A percentile compares a stretch with the other conserved stretches of the same genome.
These are phyloP conservation scores for Corchorus capsularis DNA, from an alignment of 345 rosid genomes.

Conservation along the genomic window DNA sequence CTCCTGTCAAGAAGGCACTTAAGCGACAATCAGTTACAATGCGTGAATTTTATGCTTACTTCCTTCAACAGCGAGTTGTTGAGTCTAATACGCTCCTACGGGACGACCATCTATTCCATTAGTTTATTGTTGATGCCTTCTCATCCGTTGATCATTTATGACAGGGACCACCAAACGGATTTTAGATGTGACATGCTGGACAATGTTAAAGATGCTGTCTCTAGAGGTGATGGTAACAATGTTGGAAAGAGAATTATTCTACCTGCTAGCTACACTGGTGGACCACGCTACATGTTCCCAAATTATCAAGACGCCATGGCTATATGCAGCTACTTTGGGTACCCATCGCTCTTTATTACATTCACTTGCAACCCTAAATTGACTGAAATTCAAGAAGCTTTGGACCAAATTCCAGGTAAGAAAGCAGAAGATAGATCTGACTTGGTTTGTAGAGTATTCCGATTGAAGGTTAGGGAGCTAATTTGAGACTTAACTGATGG, in stretches of 20 bases:
- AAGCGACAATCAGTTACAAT: neutral
- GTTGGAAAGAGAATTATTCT: neutral
- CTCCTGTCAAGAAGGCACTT: neutral
- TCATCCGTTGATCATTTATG: no score
- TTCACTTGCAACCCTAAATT: neutral
- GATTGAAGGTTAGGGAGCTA: neutral
- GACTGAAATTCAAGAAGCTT: neutral
- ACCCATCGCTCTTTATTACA: neutral
- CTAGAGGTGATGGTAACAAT: no score
- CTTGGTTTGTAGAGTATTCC: neutral
- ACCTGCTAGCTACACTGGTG: neutral
- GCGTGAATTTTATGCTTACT: neutral
- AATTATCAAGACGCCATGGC: constrained; percentile 13
- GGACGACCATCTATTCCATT: neutral
- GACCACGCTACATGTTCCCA: neutral
- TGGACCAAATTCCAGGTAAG: neutral
- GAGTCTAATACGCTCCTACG: neutral
- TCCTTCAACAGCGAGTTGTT: neutral
- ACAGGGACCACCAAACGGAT: no score
- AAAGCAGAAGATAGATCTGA: neutral
- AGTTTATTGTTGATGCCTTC: constrained; percentile 4
- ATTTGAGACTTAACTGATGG: neutral
- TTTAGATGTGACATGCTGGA: neutral
- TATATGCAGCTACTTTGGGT: neutral
- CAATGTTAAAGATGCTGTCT: neutral